Percentiles rank a stretch among this genome's conserved stretches.
These are phyloP conservation scores for Naumovozyma baii DNA, from an alignment of 805 yeast species.

Conservation along the genomic window DNA sequence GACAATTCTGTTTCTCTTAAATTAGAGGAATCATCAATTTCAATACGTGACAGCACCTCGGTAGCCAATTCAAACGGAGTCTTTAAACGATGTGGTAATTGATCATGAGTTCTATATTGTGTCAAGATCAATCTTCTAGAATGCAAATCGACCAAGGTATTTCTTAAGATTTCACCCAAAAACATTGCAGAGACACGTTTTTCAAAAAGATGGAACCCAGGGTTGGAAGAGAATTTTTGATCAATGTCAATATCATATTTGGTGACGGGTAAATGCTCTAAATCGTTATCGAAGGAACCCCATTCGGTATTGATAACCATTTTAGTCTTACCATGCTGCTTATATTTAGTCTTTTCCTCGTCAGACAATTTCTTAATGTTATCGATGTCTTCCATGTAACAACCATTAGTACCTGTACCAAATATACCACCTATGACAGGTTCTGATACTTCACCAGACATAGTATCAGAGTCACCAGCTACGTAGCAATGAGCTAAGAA, in stretches of 20 bases:
- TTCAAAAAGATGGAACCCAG: constrained; percentile 85
- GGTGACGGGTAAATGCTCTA: constrained; percentile 66
- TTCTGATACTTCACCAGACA: constrained; percentile 51
- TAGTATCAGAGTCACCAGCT: constrained; percentile 37
- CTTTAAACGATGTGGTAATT: constrained; percentile 48
- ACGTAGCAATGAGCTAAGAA: constrained; percentile 79
- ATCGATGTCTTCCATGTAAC: constrained; percentile 70
- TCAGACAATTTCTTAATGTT: constrained; percentile 67
- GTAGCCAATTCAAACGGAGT: constrained; percentile 73
- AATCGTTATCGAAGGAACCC: constrained; percentile 91
- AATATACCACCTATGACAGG: constrained; percentile 85
- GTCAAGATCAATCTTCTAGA: constrained; percentile 47
- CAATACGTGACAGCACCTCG: constrained; percentile 77
- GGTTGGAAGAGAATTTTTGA: constrained; percentile 57
- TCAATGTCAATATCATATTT: constrained; percentile 69
- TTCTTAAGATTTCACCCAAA: constrained; percentile 80
- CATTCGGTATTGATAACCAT: constrained; percentile 96
- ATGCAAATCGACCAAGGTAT: constrained; percentile 59
- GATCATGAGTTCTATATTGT: constrained; percentile 37
- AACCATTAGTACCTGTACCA: constrained; percentile 98
- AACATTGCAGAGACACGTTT: constrained; percentile 90
- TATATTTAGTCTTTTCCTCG: constrained; percentile 30
- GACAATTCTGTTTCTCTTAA: constrained; percentile 62
- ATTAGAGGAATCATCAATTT: constrained; percentile 71
- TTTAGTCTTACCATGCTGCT: constrained; percentile 40